Evolutionary conservation across 73 alveolate genomes (phyloP).

Genomic region (Blepharisma japonicum): DNA sequence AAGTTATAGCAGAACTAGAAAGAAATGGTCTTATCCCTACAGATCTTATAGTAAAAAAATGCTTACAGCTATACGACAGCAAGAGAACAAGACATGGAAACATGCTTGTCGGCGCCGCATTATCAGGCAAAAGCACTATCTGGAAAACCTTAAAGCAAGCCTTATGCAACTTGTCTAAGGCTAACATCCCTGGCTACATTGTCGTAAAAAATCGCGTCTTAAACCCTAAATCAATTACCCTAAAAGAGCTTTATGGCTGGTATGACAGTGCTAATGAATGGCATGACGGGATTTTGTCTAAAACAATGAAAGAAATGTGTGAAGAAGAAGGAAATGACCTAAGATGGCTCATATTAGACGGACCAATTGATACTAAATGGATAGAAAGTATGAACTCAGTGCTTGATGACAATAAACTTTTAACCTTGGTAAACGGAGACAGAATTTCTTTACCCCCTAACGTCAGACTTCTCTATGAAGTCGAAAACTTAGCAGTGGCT

Average conservation of each 20-base stretch:
- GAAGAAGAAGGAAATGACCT: constrained; percentile 84
- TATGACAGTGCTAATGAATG: constrained; percentile 89
- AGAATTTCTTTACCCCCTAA: constrained; percentile 93
- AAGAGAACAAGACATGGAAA: constrained; percentile 92
- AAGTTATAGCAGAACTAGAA: constrained; percentile 76
- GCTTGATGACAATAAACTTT: constrained; percentile 64
- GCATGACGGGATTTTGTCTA: constrained; percentile 99
- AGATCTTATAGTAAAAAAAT: constrained; percentile 59
- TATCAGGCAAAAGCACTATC: constrained; percentile 98
- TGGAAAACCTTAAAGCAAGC: constrained; percentile 94
- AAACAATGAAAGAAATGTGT: constrained; percentile 92
- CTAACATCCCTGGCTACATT: constrained; percentile 41
- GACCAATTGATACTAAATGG: constrained; percentile 99
- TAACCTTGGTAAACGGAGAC: constrained; percentile 97
- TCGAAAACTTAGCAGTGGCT: constrained; percentile 95
- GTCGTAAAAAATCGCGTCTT: constrained; percentile 76
- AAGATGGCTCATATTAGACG: constrained; percentile 98
- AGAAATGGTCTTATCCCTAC: constrained; percentile 57
- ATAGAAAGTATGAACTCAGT: constrained; percentile 96
- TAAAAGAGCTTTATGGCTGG: constrained; percentile 92
- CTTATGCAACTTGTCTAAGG: constrained; percentile 45
- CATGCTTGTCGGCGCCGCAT: constrained; percentile 99
- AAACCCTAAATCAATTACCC: constrained; percentile 93
- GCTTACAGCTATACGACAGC: constrained; percentile 82
- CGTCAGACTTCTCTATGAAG: constrained; percentile 89